Percentiles rank a stretch among this genome's conserved stretches.
phyloP scores from a whole-genome alignment of 202 grass and related monocot genomes.

The Panicum virgatum region DNA sequence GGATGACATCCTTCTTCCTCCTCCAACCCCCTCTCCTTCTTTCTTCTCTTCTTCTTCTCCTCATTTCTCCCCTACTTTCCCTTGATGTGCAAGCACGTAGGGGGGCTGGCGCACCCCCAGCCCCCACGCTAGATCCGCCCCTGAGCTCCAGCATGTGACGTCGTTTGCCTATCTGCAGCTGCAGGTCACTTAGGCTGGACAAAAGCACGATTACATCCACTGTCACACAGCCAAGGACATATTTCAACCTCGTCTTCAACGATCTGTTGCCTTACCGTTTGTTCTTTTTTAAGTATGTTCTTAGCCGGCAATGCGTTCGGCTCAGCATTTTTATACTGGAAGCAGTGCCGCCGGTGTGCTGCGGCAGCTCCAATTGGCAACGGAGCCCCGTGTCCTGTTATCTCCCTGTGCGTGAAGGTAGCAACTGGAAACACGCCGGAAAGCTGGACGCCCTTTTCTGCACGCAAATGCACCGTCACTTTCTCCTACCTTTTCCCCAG shows the following conservation, averaged over 20 bases:
- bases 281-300: neutral
- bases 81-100: too few relatives aligned
- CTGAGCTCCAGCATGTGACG: too few relatives aligned
- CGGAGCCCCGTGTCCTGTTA: constrained; percentile 4
- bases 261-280: neutral
- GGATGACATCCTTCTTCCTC: too few relatives aligned
- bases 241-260: neutral
- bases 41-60: too few relatives aligned
- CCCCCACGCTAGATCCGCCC: too few relatives aligned
- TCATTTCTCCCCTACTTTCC: too few relatives aligned
- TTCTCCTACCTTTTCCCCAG: neutral
- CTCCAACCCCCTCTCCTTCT: too few relatives aligned
- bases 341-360: constrained; percentile 7
- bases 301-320: neutral
- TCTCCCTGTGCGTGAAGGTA: neutral
- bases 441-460: constrained; percentile 24
- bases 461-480: constrained; percentile 31
- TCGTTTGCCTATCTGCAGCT: neutral
- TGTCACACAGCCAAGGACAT: neutral
- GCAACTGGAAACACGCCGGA: neutral
- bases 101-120: too few relatives aligned
- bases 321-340: neutral
- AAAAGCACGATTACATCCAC: neutral
- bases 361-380: constrained; percentile 45
- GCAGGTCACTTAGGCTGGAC: constrained; percentile 16